Evolutionary conservation across 805 yeast species (phyloP).

Genomic region (Cyberlindnera nakhonratchasimensis): DNA sequence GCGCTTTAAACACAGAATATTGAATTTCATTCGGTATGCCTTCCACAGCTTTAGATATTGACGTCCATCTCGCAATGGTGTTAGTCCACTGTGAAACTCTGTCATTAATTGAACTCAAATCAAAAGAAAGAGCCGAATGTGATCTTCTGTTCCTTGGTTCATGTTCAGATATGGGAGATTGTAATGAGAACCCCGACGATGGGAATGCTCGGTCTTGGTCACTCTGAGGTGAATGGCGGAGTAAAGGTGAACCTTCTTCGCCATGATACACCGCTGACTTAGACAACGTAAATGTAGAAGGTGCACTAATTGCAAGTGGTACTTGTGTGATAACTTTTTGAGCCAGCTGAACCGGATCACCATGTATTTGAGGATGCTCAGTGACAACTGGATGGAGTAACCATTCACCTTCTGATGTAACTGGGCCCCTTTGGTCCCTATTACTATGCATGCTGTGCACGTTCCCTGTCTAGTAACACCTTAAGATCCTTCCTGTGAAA

Average conservation of each 20-base stretch:
- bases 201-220: neutral
- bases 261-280: neutral
- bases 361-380: neutral
- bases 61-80: conserved; percentile 28
- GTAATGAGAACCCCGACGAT: neutral
- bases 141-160: conserved; percentile 14
- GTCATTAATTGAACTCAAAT: conserved; percentile 21
- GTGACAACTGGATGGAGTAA: neutral
- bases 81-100: conserved; percentile 29
- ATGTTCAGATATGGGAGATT: conserved; percentile 2
- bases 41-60: conserved; percentile 16
- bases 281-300: conserved; percentile 1
- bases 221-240: neutral
- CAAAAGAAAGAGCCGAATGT: conserved; percentile 25
- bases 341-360: neutral
- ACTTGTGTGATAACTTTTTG: conserved; percentile 10
- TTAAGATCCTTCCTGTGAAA: too few species aligned
- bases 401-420: neutral
- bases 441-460: neutral
- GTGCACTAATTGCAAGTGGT: conserved; percentile 16
- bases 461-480: too few species aligned
- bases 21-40: conserved; percentile 42
- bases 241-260: neutral
- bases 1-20: conserved; percentile 51
- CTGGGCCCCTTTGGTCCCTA: neutral